Percentiles rank a stretch among this genome's conserved stretches.
Conservation (phyloP, 179 eudicot genomes). For the Drosera spatulata region DNA sequence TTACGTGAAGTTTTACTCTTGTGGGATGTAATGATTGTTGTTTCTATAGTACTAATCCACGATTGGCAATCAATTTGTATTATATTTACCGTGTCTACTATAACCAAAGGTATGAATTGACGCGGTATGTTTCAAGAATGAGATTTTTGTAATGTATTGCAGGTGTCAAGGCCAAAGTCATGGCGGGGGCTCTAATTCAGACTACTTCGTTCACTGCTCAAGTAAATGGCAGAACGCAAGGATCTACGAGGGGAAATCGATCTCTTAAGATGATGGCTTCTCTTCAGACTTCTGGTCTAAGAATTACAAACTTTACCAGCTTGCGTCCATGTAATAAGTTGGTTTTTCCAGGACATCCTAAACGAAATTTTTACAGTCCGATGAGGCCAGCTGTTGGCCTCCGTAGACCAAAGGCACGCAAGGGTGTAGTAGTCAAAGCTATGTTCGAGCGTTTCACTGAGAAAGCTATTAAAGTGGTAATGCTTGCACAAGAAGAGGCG, state of each 20-base stretch:
- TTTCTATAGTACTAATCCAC: no score
- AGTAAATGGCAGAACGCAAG: conserved; percentile 39
- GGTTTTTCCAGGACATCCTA: conserved; percentile 27
- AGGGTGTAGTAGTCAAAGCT: conserved; percentile 50
- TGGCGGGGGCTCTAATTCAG: conserved; percentile 75
- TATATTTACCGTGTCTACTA: no score
- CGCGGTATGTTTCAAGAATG: no score
- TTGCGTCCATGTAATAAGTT: conserved; percentile 55
- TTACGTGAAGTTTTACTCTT: no score
- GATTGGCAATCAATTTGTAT: no score
- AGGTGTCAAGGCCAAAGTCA: conserved; percentile 29
- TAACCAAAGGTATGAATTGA: no score
- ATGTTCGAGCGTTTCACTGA: conserved; percentile 97
- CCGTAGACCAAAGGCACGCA: conserved; percentile 37
- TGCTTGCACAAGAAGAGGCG: conserved; percentile 98
- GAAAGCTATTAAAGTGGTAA: conserved; percentile 91
- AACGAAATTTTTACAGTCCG: conserved; percentile 38
- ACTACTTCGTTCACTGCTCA: conserved; percentile 38
- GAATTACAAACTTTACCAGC: conserved; percentile 55
- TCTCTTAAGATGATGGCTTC: conserved; percentile 42
- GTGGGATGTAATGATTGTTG: no score
- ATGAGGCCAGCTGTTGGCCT: conserved; percentile 39
- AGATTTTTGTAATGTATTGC: conserved; percentile 4
- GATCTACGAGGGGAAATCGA: conserved; percentile 40
- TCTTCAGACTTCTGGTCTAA: conserved; percentile 29